A percentile compares a stretch with the other conserved stretches of the same genome.
These are phyloP conservation scores for Fusarium palustre DNA, from an alignment of 2,329 filamentous ascomycete species.

Conservation along the genomic window DNA sequence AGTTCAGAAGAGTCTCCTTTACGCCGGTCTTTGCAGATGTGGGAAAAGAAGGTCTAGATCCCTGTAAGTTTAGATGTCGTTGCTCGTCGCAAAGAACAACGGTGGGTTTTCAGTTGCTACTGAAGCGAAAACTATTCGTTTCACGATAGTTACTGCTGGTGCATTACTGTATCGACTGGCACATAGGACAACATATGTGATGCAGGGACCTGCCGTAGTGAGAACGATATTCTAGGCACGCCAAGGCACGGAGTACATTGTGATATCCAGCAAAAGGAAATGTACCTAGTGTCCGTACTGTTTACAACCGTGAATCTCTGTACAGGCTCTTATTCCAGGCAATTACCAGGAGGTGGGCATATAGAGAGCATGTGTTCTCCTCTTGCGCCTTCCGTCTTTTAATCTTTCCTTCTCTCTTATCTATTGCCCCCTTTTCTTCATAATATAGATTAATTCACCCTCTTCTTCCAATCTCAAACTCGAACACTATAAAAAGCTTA, in stretches of 20 bases:
- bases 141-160: not conserved
- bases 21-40: not conserved
- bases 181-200: constrained; percentile 7
- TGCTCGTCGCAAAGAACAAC: not conserved
- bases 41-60: not conserved
- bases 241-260: not conserved
- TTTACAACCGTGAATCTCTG: not conserved
- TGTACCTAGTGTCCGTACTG: not conserved
- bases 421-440: not conserved
- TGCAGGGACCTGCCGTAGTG: not conserved
- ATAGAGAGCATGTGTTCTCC: not conserved
- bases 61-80: not conserved
- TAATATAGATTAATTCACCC: not conserved
- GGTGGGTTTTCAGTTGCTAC: not conserved
- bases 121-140: not conserved
- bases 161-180: not conserved
- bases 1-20: not conserved
- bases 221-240: not conserved
- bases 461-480: not conserved
- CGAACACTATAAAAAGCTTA: not conserved
- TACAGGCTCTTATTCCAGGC: not conserved
- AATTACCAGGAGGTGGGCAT: not conserved
- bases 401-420: not conserved
- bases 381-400: not conserved
- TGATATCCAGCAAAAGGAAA: not conserved